These are phyloP conservation scores for Phalaenopsis equestris DNA, from an alignment of 106 monocot species.

Conservation along the genomic window DNA sequence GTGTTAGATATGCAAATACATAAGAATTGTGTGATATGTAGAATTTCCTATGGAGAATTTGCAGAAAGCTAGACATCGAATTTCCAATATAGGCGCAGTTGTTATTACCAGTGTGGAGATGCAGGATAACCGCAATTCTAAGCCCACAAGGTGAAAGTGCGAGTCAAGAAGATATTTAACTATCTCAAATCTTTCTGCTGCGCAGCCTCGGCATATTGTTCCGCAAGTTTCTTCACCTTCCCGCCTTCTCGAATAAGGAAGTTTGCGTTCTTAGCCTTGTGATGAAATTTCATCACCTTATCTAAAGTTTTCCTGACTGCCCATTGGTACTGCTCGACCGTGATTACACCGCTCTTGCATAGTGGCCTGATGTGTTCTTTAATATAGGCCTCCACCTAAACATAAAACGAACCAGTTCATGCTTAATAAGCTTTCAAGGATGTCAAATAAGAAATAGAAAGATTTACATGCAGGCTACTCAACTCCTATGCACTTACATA, in stretches of 20 bases:
- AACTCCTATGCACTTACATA: no score
- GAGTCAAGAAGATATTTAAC: neutral
- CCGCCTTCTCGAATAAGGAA: constrained; percentile 88
- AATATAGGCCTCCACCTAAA: constrained; percentile 77
- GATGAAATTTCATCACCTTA: constrained; percentile 81
- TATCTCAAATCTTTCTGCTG: constrained; percentile 30
- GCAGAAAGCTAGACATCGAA: neutral
- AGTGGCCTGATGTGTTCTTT: constrained; percentile 92
- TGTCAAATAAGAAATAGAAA: neutral
- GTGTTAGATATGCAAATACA: no score
- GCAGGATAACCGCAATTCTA: neutral
- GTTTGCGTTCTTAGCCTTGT: constrained; percentile 73
- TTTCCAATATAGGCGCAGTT: neutral
- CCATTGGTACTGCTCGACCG: constrained; percentile 77
- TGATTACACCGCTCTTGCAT: constrained; percentile 86
- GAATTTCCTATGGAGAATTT: neutral
- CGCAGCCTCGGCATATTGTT: constrained; percentile 71
- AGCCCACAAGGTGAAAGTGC: neutral
- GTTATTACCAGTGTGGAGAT: neutral
- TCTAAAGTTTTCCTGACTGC: constrained; percentile 64
- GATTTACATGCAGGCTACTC: no score
- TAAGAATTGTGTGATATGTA: no score
- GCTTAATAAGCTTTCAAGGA: neutral
- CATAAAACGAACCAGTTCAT: neutral
- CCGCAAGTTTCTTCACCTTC: constrained; percentile 86